Conservation (phyloP, 2,329 filamentous ascomycete genomes). For the Penicillium nordicum region DNA sequence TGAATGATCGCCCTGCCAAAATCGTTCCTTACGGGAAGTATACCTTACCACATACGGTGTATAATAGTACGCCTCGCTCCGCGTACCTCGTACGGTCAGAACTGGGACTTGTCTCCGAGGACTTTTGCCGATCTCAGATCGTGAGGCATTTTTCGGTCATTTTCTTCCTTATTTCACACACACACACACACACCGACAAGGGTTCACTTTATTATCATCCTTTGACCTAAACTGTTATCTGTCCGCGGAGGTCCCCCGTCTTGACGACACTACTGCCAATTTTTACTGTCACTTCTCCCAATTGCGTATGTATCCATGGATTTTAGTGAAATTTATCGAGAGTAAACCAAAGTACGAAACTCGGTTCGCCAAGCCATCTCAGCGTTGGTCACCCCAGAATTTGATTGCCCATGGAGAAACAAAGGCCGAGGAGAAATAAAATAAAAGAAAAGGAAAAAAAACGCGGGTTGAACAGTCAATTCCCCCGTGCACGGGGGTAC, state of each 20-base stretch:
- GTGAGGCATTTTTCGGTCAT: conserved; percentile 34
- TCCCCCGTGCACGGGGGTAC: background rate
- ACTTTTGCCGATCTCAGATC: conserved; percentile 29
- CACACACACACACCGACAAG: conserved; percentile 1
- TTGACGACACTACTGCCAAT: background rate
- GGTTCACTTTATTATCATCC: conserved; percentile 1
- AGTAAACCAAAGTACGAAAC: background rate
- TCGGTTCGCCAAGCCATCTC: conserved; percentile 22
- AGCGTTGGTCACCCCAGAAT: conserved; percentile 20
- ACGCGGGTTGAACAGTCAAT: background rate
- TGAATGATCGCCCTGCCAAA: conserved; percentile 34
- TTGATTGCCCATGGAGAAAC: conserved; percentile 17
- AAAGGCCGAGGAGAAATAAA: background rate
- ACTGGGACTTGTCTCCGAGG: conserved; percentile 12
- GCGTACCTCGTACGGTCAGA: conserved; percentile 4
- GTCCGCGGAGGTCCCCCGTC: background rate
- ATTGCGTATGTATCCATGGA: background rate
- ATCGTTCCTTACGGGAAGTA: conserved; percentile 14
- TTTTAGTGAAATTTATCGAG: too few species aligned
- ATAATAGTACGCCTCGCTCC: background rate
- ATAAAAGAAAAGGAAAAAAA: background rate
- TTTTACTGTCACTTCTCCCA: background rate
- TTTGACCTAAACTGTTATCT: background rate
- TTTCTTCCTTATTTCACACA: background rate
- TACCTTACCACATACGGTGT: conserved; percentile 1